Percentiles rank a stretch among this genome's conserved stretches.
phyloP scores from a whole-genome alignment of 192 early-diverging fungal species.

The Radiomyces spectabilis region DNA sequence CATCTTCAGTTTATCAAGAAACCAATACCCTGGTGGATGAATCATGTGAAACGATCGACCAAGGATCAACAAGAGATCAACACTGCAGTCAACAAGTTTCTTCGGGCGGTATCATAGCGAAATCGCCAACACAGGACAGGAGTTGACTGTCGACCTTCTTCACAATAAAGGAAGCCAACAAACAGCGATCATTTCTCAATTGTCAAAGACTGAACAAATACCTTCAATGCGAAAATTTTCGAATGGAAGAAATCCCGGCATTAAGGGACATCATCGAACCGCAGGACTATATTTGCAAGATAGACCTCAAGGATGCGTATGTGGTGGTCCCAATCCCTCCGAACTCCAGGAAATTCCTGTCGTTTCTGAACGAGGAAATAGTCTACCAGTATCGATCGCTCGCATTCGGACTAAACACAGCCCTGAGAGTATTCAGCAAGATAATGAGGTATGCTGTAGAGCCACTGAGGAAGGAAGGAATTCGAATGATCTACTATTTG shows the following conservation, averaged over 20 bases:
- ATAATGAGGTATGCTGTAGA: constrained; percentile 12
- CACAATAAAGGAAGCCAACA: constrained; percentile 3
- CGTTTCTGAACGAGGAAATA: not conserved
- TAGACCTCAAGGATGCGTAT: constrained; percentile 20
- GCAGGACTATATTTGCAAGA: constrained; percentile 11
- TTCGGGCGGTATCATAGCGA: not conserved
- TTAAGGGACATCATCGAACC: constrained; percentile 11
- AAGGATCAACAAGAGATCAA: not conserved
- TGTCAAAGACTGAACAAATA: constrained; percentile 5
- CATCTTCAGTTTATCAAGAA: not conserved
- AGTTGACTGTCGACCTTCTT: constrained; percentile 5
- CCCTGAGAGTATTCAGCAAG: constrained; percentile 9
- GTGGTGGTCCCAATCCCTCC: constrained; percentile 9
- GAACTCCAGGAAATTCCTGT: not conserved
- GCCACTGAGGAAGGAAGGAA: constrained; percentile 2
- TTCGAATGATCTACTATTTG: constrained; percentile 7
- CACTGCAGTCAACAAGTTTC: not conserved
- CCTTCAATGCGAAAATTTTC: constrained; percentile 15
- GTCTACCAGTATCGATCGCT: constrained; percentile 7
- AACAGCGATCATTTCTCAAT: constrained; percentile 9
- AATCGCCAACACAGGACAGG: not conserved
- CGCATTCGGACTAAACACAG: constrained; percentile 11
- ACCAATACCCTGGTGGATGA: constrained; percentile 5
- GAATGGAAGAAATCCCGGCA: constrained; percentile 20
- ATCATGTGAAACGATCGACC: not conserved